A percentile compares a stretch with the other conserved stretches of the same genome.
phyloP scores from a whole-genome alignment of 2,329 filamentous ascomycete species.

The Nothopassalora personata region DNA sequence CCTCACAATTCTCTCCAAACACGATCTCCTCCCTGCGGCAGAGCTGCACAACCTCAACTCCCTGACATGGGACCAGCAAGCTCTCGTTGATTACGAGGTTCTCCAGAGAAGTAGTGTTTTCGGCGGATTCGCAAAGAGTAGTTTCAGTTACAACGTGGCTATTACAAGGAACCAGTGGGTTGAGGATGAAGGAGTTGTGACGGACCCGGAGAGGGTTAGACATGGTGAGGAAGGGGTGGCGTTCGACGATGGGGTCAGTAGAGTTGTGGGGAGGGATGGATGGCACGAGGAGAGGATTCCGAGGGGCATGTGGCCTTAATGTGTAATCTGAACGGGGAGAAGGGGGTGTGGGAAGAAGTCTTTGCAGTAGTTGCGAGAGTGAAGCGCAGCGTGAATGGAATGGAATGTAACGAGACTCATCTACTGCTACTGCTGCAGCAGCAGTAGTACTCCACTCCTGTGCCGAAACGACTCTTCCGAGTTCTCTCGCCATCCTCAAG shows the following conservation, averaged over 20 bases:
- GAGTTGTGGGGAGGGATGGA: slow-evolving; percentile 25
- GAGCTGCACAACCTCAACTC: slow-evolving; percentile 34
- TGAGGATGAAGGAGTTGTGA: slow-evolving; percentile 22
- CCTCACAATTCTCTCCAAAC: slow-evolving; percentile 41
- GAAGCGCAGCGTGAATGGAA: too few species aligned
- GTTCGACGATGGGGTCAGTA: slow-evolving; percentile 29
- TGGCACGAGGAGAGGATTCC: slow-evolving; percentile 24
- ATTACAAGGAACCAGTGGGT: slow-evolving; percentile 36
- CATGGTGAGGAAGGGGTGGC: slow-evolving; percentile 22
- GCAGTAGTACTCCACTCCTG: too few species aligned
- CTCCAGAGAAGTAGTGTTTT: slow-evolving; percentile 42
- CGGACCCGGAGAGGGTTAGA: slow-evolving; percentile 23
- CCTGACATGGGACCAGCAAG: slow-evolving; percentile 47
- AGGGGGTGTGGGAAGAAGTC: too few species aligned
- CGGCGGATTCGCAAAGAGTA: slow-evolving; percentile 42
- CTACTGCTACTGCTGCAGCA: too few species aligned
- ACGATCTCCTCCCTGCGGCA: slow-evolving; percentile 37
- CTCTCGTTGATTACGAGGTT: slow-evolving; percentile 49
- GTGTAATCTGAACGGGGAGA: too few species aligned
- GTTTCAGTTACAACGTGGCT: slow-evolving; percentile 47
- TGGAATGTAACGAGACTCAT: too few species aligned
- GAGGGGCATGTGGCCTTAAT: slow-evolving; percentile 5
- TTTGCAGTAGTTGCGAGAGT: too few species aligned
- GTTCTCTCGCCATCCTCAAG: too few species aligned
- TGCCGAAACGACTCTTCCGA: too few species aligned